A percentile compares a stretch with the other conserved stretches of the same genome.
Conservation (phyloP, 148 eudicot genomes). For the Persicaria tinctoria region DNA sequence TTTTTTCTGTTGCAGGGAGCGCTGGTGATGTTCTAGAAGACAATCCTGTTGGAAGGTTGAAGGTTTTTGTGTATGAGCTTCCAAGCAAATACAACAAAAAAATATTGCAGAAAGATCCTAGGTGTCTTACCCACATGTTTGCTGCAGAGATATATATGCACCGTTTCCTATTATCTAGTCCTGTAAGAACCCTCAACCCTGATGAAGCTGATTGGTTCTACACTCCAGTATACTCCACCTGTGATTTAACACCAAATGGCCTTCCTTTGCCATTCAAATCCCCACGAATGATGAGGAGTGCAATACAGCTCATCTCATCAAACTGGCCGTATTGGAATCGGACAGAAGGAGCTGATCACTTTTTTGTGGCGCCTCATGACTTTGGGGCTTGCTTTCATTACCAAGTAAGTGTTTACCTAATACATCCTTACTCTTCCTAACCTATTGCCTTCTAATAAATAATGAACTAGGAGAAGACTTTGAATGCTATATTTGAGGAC, state of each 20-base stretch:
- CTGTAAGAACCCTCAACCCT: slow-evolving; percentile 95
- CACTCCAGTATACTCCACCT: slow-evolving; percentile 88
- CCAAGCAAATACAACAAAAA: slow-evolving; percentile 99
- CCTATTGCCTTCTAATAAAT: neutral
- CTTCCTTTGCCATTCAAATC: slow-evolving; percentile 96
- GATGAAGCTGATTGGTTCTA: slow-evolving; percentile 99
- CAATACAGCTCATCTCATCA: slow-evolving; percentile 91
- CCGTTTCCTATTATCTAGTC: slow-evolving; percentile 77
- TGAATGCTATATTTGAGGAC: neutral
- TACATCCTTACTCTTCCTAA: neutral
- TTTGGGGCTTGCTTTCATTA: slow-evolving; percentile 98
- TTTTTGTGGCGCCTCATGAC: slow-evolving; percentile 90
- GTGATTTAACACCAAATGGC: slow-evolving; percentile 94
- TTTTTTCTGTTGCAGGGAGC: slow-evolving; percentile 47
- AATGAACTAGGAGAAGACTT: neutral
- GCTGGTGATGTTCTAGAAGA: slow-evolving; percentile 99
- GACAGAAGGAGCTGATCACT: slow-evolving; percentile 99
- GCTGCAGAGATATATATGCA: slow-evolving; percentile 99
- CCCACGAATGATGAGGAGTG: slow-evolving; percentile 99
- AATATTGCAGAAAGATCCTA: slow-evolving; percentile 80
- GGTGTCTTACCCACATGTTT: slow-evolving; percentile 98
- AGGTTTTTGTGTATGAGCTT: slow-evolving; percentile 95
- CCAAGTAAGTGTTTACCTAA: slow-evolving; percentile 40
- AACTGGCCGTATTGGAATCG: slow-evolving; percentile 99
- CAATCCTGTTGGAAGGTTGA: slow-evolving; percentile 90